These are phyloP conservation scores for Suillus placidus DNA, from an alignment of 768 basidiomycete species.

Conservation along the genomic window DNA sequence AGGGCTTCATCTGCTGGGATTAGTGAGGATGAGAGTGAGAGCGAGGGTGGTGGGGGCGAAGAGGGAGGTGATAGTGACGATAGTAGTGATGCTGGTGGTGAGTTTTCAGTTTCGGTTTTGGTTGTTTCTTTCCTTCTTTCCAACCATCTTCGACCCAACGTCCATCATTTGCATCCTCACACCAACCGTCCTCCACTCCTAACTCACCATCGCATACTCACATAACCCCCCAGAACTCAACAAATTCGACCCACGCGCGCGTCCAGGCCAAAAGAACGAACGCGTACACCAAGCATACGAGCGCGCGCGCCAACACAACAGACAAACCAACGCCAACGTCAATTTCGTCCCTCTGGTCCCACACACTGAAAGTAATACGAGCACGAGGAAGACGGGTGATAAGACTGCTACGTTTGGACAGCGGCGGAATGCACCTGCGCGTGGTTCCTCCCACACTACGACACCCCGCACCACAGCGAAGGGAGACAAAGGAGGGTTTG, in stretches of 20 bases:
- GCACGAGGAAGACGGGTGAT: constrained; percentile 33
- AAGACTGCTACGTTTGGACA: constrained; percentile 71
- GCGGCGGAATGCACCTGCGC: constrained; percentile 36
- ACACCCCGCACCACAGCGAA: constrained; percentile 18
- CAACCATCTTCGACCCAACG: not conserved
- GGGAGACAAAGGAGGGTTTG: constrained; percentile 61
- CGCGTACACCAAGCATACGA: constrained; percentile 50
- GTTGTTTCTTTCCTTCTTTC: not conserved
- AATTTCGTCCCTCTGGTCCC: constrained; percentile 70
- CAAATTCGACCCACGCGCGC: constrained; percentile 58
- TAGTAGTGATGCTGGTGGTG: constrained; percentile 64
- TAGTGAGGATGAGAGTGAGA: constrained; percentile 44
- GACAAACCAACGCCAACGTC: constrained; percentile 47
- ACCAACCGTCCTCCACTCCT: constrained; percentile 14
- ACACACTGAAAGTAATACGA: constrained; percentile 29
- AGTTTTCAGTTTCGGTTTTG: constrained; percentile 16
- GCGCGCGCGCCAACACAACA: constrained; percentile 45
- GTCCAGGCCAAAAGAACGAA: constrained; percentile 50
- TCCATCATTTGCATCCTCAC: not conserved
- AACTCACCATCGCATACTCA: not conserved
- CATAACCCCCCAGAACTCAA: constrained; percentile 44
- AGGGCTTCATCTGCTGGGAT: constrained; percentile 62
- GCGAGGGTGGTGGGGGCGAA: constrained; percentile 46
- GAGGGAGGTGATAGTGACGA: constrained; percentile 46
- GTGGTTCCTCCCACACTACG: constrained; percentile 33